These are phyloP conservation scores for Dictyophora rubrovolvata DNA, from an alignment of 768 basidiomycete genomes.

Conservation along the genomic window DNA sequence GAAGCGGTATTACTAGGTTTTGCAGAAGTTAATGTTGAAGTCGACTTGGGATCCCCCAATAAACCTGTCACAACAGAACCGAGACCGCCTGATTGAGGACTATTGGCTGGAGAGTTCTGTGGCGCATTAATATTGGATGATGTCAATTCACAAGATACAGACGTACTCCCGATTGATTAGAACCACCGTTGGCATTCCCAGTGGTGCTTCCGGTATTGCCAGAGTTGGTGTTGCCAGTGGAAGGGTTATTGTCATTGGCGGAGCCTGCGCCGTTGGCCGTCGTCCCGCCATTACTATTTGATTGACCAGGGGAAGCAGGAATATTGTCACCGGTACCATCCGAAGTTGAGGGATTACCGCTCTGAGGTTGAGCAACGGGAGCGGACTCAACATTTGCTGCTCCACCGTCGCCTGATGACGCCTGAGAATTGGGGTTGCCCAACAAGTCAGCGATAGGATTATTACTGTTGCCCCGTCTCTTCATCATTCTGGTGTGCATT, in stretches of 20 bases:
- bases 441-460: conserved; percentile 12
- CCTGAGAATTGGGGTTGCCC: neutral
- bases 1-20: conserved; percentile 1
- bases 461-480: conserved; percentile 39
- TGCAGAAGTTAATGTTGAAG: conserved; percentile 22
- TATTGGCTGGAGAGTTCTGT: neutral
- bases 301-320: too few species aligned
- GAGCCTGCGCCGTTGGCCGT: conserved; percentile 9
- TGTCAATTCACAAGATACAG: neutral
- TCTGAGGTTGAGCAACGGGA: conserved; percentile 12
- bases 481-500: conserved; percentile 54
- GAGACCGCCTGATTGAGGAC: neutral
- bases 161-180: neutral
- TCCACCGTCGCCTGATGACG: conserved; percentile 2
- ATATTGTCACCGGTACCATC: conserved; percentile 6
- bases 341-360: conserved; percentile 10
- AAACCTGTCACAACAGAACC: neutral
- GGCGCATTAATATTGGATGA: too few species aligned
- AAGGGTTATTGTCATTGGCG: neutral
- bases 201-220: neutral
- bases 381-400: conserved; percentile 1
- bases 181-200: neutral
- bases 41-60: conserved; percentile 21
- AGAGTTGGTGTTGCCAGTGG: neutral
- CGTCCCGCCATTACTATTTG: neutral